phyloP scores from a whole-genome alignment of 2,329 filamentous ascomycete species.

The Botrytis deweyae region DNA sequence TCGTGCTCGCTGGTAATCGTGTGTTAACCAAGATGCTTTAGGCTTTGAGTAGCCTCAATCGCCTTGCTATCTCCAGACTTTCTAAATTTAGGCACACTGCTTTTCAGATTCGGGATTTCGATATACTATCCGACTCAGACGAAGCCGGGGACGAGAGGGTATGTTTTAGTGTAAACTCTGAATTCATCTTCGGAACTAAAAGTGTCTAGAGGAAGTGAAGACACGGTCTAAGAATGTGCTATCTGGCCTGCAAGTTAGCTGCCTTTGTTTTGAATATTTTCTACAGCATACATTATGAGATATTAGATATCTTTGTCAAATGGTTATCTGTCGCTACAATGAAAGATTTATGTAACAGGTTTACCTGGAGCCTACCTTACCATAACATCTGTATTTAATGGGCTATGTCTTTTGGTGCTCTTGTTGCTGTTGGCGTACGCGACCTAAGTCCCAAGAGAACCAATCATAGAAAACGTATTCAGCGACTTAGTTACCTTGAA shows the following conservation, averaged over 20 bases:
- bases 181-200: neutral
- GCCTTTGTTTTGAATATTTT: neutral
- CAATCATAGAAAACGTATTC: neutral
- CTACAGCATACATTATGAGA: neutral
- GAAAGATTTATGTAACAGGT: neutral
- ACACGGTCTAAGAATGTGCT: neutral
- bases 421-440: neutral
- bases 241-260: neutral
- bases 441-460: neutral
- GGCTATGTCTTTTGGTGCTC: neutral
- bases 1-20: neutral
- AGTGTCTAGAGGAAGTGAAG: neutral
- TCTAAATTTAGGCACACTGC: neutral
- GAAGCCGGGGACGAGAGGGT: neutral
- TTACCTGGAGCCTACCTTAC: neutral
- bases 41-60: neutral
- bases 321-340: neutral
- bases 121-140: neutral
- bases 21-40: neutral
- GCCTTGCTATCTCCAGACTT: neutral
- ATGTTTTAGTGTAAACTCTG: neutral
- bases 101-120: neutral
- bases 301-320: neutral
- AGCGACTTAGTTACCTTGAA: neutral
- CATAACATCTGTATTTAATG: neutral